Percentiles rank a stretch among this genome's conserved stretches.
These are phyloP conservation scores for Sordariomycetes sp. DNA, from an alignment of 2,329 filamentous ascomycete genomes.

Conservation along the genomic window DNA sequence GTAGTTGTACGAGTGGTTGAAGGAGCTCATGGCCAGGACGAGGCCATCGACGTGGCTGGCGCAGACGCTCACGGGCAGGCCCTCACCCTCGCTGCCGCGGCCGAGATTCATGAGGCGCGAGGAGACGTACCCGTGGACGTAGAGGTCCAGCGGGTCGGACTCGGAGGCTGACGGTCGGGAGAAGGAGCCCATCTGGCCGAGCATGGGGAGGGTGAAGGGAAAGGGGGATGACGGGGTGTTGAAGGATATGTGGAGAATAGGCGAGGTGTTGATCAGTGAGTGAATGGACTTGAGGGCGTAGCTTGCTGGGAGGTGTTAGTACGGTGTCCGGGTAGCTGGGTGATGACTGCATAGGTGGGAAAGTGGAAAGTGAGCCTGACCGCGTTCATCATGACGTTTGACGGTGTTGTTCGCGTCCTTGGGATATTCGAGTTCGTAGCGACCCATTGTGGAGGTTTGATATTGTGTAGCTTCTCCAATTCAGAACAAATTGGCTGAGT, in stretches of 20 bases:
- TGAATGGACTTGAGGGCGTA: constrained; percentile 71
- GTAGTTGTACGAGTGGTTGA: constrained; percentile 81
- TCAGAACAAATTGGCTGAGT: too few relatives aligned
- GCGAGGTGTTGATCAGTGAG: constrained; percentile 62
- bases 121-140: constrained; percentile 79
- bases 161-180: constrained; percentile 47
- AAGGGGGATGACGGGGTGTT: constrained; percentile 55
- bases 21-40: constrained; percentile 70
- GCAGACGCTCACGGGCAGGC: constrained; percentile 63
- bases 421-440: constrained; percentile 46
- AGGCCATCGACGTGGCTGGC: constrained; percentile 72
- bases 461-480: too few relatives aligned
- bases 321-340: too few relatives aligned
- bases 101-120: constrained; percentile 66
- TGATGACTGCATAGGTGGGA: too few relatives aligned
- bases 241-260: constrained; percentile 75
- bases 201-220: constrained; percentile 74
- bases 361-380: constrained; percentile 32
- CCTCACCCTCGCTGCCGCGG: constrained; percentile 20
- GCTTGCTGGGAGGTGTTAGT: constrained; percentile 35
- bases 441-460: constrained; percentile 19
- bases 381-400: constrained; percentile 56
- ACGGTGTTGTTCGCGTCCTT: constrained; percentile 55
- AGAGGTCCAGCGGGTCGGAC: constrained; percentile 62
- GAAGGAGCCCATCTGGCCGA: constrained; percentile 73